A percentile compares a stretch with the other conserved stretches of the same genome.
Conservation (phyloP, 1,284 basidiomycete genomes). For the Cutaneotrichosporon daszewskae region DNA sequence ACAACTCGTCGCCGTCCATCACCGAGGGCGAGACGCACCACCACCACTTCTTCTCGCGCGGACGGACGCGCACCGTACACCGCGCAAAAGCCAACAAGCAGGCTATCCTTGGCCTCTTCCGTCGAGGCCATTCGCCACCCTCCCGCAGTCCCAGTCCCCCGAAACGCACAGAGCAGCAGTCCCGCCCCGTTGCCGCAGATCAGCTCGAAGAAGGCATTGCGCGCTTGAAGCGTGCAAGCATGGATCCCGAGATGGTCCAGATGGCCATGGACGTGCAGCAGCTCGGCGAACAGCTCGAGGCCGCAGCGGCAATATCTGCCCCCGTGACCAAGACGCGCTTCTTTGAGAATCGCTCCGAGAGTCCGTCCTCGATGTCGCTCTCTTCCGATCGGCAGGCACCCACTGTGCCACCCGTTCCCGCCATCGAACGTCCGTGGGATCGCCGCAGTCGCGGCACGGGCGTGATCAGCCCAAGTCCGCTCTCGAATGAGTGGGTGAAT, state of each 20-base stretch:
- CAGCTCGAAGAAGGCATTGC: slow-evolving; percentile 42
- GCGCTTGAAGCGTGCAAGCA: slow-evolving; percentile 35
- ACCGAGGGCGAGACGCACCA: slow-evolving; percentile 1
- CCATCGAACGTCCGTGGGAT: slow-evolving; percentile 7
- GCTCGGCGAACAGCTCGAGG: slow-evolving; percentile 16
- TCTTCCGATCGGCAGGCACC: background rate
- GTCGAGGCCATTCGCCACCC: slow-evolving; percentile 37
- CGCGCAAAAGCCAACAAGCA: slow-evolving; percentile 22
- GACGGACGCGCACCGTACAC: slow-evolving; percentile 2
- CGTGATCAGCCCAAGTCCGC: slow-evolving; percentile 40
- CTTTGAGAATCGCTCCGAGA: slow-evolving; percentile 20
- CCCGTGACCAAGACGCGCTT: slow-evolving; percentile 38
- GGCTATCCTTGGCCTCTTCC: slow-evolving; percentile 36
- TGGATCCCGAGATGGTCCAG: slow-evolving; percentile 26
- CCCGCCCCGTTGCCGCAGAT: slow-evolving; percentile 21
- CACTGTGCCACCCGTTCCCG: background rate
- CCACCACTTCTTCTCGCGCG: slow-evolving; percentile 15
- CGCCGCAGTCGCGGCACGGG: slow-evolving; percentile 23
- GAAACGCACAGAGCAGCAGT: slow-evolving; percentile 14
- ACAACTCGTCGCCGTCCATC: slow-evolving; percentile 14
- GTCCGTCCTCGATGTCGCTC: slow-evolving; percentile 1
- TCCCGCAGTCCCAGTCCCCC: slow-evolving; percentile 43
- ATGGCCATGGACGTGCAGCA: slow-evolving; percentile 12
- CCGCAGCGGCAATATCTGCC: slow-evolving; percentile 21
- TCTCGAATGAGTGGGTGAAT: slow-evolving; percentile 37